These are phyloP conservation scores for Platanus orientalis DNA, from an alignment of 164 flowering plant genomes.

Conservation along the genomic window DNA sequence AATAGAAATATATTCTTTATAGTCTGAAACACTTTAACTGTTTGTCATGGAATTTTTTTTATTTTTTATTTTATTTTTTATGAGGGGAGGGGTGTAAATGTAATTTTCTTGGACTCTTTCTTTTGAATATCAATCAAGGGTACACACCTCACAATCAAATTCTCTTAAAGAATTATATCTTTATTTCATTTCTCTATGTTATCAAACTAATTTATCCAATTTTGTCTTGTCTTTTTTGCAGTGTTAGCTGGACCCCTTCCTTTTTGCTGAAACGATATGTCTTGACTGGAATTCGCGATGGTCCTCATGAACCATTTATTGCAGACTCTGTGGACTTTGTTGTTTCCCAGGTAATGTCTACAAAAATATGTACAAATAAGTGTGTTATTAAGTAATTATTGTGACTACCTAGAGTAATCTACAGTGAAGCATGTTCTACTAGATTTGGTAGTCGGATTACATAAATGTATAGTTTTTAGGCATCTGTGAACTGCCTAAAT, in stretches of 20 bases:
- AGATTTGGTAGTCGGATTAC: too few relatives aligned
- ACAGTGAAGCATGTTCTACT: neutral
- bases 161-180: neutral
- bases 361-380: neutral
- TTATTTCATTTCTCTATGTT: neutral
- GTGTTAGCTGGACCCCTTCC: slow-evolving; percentile 93
- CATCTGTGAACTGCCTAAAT: too few relatives aligned
- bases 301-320: slow-evolving; percentile 98
- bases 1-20: too few relatives aligned
- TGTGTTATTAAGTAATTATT: neutral
- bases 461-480: too few relatives aligned
- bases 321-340: slow-evolving; percentile 98
- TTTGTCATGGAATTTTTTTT: too few relatives aligned
- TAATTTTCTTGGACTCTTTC: neutral
- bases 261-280: slow-evolving; percentile 90
- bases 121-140: neutral
- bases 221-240: slow-evolving; percentile 32
- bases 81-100: too few relatives aligned
- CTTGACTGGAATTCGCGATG: slow-evolving; percentile 85
- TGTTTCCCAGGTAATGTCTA: slow-evolving; percentile 74
- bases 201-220: slow-evolving; percentile 5
- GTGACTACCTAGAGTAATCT: neutral
- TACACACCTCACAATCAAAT: neutral
- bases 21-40: too few relatives aligned
- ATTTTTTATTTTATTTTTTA: too few relatives aligned